phyloP scores from a whole-genome alignment of 768 basidiomycete species.

The Mycena crocata region DNA sequence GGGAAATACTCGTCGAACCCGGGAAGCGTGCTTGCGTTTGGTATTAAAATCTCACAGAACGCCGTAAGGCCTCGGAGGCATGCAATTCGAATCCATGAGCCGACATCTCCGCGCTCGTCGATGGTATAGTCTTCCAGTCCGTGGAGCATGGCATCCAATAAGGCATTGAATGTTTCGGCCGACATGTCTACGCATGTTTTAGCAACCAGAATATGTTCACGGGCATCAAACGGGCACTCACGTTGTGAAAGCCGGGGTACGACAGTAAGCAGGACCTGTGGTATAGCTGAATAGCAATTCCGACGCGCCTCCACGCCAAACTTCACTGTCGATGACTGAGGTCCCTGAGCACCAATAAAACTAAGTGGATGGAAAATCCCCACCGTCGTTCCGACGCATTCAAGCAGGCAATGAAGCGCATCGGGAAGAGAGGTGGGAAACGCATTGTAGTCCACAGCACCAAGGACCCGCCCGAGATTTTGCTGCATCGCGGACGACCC shows the following conservation, averaged over 20 bases:
- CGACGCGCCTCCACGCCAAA: conserved; percentile 53
- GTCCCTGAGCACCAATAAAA: conserved; percentile 36
- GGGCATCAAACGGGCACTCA: conserved; percentile 45
- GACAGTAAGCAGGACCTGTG: conserved; percentile 60
- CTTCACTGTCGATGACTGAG: conserved; percentile 31
- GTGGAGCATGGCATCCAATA: conserved; percentile 69
- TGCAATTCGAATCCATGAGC: conserved; percentile 92
- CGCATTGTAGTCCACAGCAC: conserved; percentile 72
- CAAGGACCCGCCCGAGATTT: conserved; percentile 77
- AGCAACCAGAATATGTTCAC: conserved; percentile 23
- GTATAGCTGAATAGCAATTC: conserved; percentile 58
- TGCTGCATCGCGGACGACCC: conserved; percentile 72
- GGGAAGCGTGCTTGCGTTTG: conserved; percentile 51
- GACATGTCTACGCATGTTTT: conserved; percentile 56
- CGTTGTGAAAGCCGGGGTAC: conserved; percentile 56
- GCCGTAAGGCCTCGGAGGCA: conserved; percentile 75
- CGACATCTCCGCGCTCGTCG: conserved; percentile 96
- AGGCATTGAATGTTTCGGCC: conserved; percentile 53
- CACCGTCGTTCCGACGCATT: conserved; percentile 68
- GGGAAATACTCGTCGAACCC: conserved; percentile 72
- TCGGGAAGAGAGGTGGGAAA: conserved; percentile 65
- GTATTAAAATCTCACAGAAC: conserved; percentile 64
- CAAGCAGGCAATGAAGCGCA: conserved; percentile 69
- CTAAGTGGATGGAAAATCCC: conserved; percentile 34
- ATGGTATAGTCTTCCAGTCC: conserved; percentile 91